Conservation (phyloP, 805 yeast genomes). For the Saccharomycopsis oosterbeekiorum region DNA sequence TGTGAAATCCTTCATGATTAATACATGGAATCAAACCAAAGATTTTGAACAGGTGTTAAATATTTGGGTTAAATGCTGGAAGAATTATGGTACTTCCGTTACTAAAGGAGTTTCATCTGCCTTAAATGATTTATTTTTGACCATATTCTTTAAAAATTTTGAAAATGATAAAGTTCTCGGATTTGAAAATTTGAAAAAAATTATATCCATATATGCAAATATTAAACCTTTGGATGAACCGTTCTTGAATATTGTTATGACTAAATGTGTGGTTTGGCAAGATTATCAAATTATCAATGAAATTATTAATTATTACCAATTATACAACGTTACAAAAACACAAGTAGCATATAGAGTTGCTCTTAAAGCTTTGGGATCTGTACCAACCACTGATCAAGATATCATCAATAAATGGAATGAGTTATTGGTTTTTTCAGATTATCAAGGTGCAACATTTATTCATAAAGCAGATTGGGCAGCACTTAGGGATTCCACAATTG, state of each 20-base stretch:
- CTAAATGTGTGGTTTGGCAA: slow-evolving; percentile 59
- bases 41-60: slow-evolving; percentile 49
- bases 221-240: slow-evolving; percentile 63
- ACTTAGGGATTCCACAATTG: slow-evolving; percentile 63
- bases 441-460: slow-evolving; percentile 47
- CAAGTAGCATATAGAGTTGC: slow-evolving; percentile 64
- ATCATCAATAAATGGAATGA: slow-evolving; percentile 51
- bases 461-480: slow-evolving; percentile 85
- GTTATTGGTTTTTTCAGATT: slow-evolving; percentile 39
- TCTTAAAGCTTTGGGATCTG: slow-evolving; percentile 61
- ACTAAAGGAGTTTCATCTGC: slow-evolving; percentile 65
- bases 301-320: slow-evolving; percentile 47
- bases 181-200: slow-evolving; percentile 42
- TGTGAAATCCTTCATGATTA: slow-evolving; percentile 52
- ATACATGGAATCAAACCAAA: slow-evolving; percentile 46
- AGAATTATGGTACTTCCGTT: slow-evolving; percentile 46
- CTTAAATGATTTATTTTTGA: slow-evolving; percentile 57
- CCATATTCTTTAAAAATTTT: slow-evolving; percentile 53
- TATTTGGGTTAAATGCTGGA: slow-evolving; percentile 55
- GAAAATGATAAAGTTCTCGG: slow-evolving; percentile 46
- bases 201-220: slow-evolving; percentile 46
- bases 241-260: slow-evolving; percentile 67
- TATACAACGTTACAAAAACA: slow-evolving; percentile 49
- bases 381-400: slow-evolving; percentile 43
- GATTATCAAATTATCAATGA: slow-evolving; percentile 56